Base-by-base conservation (phyloP, 2,329 filamentous ascomycete species). In the Cercospora zeae-maydis region DNA sequence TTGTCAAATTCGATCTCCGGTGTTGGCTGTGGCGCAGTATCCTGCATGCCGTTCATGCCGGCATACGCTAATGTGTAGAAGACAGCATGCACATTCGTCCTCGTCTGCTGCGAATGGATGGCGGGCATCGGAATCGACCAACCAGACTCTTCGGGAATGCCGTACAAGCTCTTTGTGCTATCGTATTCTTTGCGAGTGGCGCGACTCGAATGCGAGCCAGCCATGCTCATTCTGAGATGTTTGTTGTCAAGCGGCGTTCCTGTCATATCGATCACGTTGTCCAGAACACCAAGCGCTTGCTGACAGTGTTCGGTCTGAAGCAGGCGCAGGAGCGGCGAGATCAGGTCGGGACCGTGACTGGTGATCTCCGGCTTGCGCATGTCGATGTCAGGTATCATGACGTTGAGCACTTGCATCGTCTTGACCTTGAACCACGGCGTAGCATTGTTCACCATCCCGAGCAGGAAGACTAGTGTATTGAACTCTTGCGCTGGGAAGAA, bases 171-270 rank as follows among this genome's bases (percentile, higher is more conserved):
- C 75, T 96, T 90, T 0, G 92, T 96, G 21, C 91, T 88, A 73
- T 96, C 93, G 70, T 96, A 98, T 77, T 98, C 93, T 74, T 97
- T 98, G 54, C 91, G 88, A 55, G 95, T 89, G 0, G 89, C 87
- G 70, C 90, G 89, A 59, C 75, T 81, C 0, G 92, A 95, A 2
- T 92, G 92, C 1, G 90, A 88, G 11, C 91, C 89, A 4, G 92
- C 93, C 92, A 99, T 97, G 76, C 93, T 98, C 96, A 99, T 99
- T 39, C 95, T 87, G 63, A 99, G 80, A 73, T 98, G 92, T 70
- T 97, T 92, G 70, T 91, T 92, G 76, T 98, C 95, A 84, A 96
- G 92, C 1, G 93, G 90, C 33, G 78, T 81, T 4, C 91, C 90
- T 0, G 92, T 92, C 81, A 98, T 93, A 30, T 90, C 91, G 85